phyloP scores from a whole-genome alignment of 352 stramenopile genomes.

The Phytophthora pistaciae region DNA sequence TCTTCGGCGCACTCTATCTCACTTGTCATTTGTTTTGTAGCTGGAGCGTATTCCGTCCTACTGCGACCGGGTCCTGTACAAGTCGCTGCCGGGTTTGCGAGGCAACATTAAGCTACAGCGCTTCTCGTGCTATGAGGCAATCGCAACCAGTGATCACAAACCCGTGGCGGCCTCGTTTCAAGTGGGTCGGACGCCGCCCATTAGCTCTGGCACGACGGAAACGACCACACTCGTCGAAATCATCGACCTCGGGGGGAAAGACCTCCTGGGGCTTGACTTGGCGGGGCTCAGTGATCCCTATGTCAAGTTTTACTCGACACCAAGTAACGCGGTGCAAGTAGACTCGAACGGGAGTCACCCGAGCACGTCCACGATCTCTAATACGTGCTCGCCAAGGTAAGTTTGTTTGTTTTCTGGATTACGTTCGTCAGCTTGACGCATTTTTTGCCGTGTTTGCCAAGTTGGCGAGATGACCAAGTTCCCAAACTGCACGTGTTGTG shows the following conservation, averaged over 20 bases:
- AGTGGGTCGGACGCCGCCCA: constrained; percentile 41
- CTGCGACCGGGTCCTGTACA: constrained; percentile 87
- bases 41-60: constrained; percentile 84
- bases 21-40: constrained; percentile 26
- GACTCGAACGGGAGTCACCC: constrained; percentile 60
- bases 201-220: constrained; percentile 31
- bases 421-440: constrained; percentile 1
- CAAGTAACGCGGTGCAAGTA: constrained; percentile 60
- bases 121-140: constrained; percentile 69
- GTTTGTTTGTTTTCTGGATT: constrained; percentile 11
- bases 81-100: constrained; percentile 71
- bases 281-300: constrained; percentile 86
- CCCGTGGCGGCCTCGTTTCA: constrained; percentile 73
- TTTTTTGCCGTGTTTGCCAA: constrained; percentile 20
- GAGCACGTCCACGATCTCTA: constrained; percentile 67
- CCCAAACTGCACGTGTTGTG: constrained; percentile 68
- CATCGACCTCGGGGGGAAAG: constrained; percentile 56
- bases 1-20: constrained; percentile 4
- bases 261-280: constrained; percentile 81
- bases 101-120: constrained; percentile 61
- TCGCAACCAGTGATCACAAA: constrained; percentile 89
- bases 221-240: constrained; percentile 71
- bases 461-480: constrained; percentile 72
- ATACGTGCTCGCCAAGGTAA: constrained; percentile 70
- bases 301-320: constrained; percentile 81